phyloP scores from a whole-genome alignment of 139 green algal genomes.

The Choricystis sp. region DNA sequence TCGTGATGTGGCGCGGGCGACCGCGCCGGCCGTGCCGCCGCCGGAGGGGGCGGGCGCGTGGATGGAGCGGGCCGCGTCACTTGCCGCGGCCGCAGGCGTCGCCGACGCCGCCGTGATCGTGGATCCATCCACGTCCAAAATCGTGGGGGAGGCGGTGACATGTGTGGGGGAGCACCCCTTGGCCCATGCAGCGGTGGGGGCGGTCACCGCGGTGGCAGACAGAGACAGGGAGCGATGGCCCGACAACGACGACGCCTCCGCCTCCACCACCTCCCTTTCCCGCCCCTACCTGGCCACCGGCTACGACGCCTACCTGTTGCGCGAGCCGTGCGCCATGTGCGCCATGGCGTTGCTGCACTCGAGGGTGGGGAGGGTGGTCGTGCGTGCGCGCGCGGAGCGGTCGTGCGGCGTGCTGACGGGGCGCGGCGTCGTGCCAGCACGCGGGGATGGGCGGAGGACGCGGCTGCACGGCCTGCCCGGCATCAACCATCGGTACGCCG shows the following conservation, averaged over 20 bases:
- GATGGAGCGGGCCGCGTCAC: not conserved
- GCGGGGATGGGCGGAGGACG: not conserved
- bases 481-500: not conserved
- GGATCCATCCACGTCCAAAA: not conserved
- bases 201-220: not conserved
- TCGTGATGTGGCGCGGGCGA: not conserved
- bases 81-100: not conserved
- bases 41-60: too few relatives aligned
- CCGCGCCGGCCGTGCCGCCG: too few relatives aligned
- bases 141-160: not conserved
- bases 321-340: slow-evolving; percentile 90
- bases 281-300: slow-evolving; percentile 96
- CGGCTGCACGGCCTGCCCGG: not conserved
- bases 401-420: not conserved
- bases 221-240: not conserved
- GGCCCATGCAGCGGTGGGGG: not conserved
- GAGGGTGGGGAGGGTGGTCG: slow-evolving; percentile 54
- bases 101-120: not conserved
- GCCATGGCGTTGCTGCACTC: slow-evolving; percentile 86
- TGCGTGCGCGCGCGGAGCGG: slow-evolving; percentile 7
- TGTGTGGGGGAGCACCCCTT: not conserved
- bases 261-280: too few relatives aligned
- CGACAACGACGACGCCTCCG: too few relatives aligned
- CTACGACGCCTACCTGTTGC: slow-evolving; percentile 66
- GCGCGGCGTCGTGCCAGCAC: too few relatives aligned